Base-by-base conservation (phyloP, 768 basidiomycete genomes). In the Russula compacta region DNA sequence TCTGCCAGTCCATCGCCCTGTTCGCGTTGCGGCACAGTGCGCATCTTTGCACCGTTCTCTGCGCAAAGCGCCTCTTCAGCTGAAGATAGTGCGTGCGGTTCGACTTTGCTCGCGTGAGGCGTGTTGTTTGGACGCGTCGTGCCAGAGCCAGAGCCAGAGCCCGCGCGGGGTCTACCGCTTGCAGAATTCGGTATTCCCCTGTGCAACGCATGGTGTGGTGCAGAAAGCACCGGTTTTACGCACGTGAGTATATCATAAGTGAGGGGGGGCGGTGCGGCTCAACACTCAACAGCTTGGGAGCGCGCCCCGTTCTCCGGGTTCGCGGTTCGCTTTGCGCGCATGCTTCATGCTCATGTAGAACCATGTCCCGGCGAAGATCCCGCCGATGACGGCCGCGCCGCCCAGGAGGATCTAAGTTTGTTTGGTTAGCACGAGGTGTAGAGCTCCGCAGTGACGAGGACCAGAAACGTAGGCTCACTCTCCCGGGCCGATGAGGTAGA, bases 241-340 rank as follows among this genome's bases (percentile, higher is more conserved):
- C 39, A 14, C 24, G 19, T 14, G 5, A 24, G 46, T 47, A 21
- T 11, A 14, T 21, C n/a, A n/a, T n/a, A n/a, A n/a, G n/a, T n/a
- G n/a, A n/a, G n/a, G n/a, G n/a, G n/a, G n/a, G n/a, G n/a, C n/a
- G n/a, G n/a, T n/a, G n/a, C n/a, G n/a, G n/a, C n/a, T n/a, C n/a
- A n/a, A n/a, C n/a, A n/a, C 38, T 40, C 36, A 42, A 64, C 64
- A 63, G 40, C 54, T 63, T 2, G 64, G 60, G 36, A 63, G 61
- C 33, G 56, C 24, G 6, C 56, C 61, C 38, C 8, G 46, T 49
- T 64, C 60, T 10, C 40, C 51, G 39, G 52, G 60, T 14, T 64
- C 61, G 44, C 60, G 59, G 48, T 51, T 61, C 17, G 60, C 63
- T 57, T 57, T 64, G 15, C 55, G 43, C 2, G 60, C 53, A 33